Base-by-base conservation (phyloP, 2,329 filamentous ascomycete genomes). In the Colletotrichum echinochloae region DNA sequence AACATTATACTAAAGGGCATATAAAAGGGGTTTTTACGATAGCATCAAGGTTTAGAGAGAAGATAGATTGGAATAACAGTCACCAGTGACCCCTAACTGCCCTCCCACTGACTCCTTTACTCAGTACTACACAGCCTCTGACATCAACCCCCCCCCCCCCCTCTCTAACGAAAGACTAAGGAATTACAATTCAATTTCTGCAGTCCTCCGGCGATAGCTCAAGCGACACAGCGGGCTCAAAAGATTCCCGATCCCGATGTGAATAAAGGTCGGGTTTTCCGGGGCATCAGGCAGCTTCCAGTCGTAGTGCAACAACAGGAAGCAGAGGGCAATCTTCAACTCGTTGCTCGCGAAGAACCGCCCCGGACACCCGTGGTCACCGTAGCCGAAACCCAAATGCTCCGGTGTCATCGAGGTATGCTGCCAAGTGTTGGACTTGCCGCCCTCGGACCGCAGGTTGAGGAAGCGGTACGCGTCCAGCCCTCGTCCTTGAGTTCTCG, bases 281-380 rank as follows among this genome's bases (percentile, higher is more conserved):
- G 44, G 44, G 44, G 44, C 6, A 18, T 23, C n/a, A 39, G 35
- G 35, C 44, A 48, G 14, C n/a, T 48, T 48, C 70, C 65, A 71
- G 51, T 80, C 79, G 67, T 78, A 81, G 69, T 76, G 76, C 61
- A 75, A 59, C 48, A 81, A 44, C 12, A 81, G n/a, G 56, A 77
- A 74, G 64, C 74, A 72, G 30, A 80, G 52, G n/a, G 76, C 30
- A 35, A 81, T 72, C 75, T 82, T 81, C 16, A 81, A 75, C 73
- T 81, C 77, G 57, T 78, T 77, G 9, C 74, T 75, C 1, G 79
- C 80, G 73, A 81, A 81, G 72, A 80, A 81, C 4, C 81, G 72
- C 0, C 80, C 81, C 0, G 81, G 80, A 63, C 80, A 82, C 2
- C 79, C 78, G 64, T 81, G 78, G 18, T 72, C 72, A 7, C 81